Conservation (phyloP, 345 rosid species). For the Heritiera fomes region DNA sequence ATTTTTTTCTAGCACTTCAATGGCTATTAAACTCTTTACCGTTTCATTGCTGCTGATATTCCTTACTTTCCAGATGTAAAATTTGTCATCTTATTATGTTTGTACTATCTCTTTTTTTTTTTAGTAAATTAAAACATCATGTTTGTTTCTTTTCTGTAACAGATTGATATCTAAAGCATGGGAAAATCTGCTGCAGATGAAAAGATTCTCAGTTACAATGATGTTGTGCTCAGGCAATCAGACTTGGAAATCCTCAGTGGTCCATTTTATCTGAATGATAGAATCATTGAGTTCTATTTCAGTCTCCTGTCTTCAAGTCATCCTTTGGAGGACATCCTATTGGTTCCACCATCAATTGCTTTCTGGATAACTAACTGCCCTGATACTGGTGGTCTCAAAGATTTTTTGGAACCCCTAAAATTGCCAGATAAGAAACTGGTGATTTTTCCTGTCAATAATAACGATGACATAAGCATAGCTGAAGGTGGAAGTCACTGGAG, state of each 20-base stretch:
- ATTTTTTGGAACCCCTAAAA: constrained; percentile 57
- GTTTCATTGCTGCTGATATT: background rate
- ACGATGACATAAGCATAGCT: constrained; percentile 53
- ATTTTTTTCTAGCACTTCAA: background rate
- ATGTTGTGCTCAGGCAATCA: constrained; percentile 77
- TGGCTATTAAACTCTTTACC: background rate
- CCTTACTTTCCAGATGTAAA: background rate
- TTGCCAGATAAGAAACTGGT: constrained; percentile 51
- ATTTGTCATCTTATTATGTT: background rate
- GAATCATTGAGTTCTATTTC: constrained; percentile 82
- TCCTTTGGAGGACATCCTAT: constrained; percentile 47
- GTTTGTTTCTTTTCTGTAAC: constrained; percentile 15
- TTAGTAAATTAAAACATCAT: background rate
- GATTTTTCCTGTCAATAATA: constrained; percentile 76
- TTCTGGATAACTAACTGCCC: constrained; percentile 83
- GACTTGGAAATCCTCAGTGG: constrained; percentile 70
- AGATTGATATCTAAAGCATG: constrained; percentile 39
- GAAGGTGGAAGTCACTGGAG: constrained; percentile 94
- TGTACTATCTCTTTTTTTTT: background rate
- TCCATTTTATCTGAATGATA: constrained; percentile 59
- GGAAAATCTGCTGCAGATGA: constrained; percentile 53
- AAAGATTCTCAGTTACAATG: constrained; percentile 74
- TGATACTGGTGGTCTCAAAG: constrained; percentile 48
- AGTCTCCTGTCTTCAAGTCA: constrained; percentile 57
- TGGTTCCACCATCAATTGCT: constrained; percentile 76